Evolutionary conservation across 2,329 filamentous ascomycete species (phyloP).

Genomic region (Acephala macrosclerotiorum): DNA sequence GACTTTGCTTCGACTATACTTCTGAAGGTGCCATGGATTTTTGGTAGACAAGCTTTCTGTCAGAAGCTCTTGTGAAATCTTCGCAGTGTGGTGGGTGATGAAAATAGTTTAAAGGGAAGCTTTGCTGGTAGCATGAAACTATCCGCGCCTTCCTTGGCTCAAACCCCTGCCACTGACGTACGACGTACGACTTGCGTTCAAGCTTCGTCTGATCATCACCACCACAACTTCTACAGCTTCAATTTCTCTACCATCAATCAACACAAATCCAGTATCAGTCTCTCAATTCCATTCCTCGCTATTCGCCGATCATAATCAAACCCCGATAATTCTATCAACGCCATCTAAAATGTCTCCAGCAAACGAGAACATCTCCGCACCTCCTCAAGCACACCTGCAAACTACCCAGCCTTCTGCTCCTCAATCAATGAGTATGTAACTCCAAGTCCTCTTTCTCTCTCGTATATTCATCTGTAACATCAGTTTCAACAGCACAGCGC

Average conservation of each 20-base stretch:
- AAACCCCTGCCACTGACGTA: conserved; percentile 9
- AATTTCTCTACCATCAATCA: not conserved
- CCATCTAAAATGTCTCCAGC: not conserved
- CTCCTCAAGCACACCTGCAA: conserved; percentile 1
- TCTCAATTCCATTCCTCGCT: not conserved
- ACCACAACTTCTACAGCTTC: not conserved
- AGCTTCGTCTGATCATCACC: conserved; percentile 1
- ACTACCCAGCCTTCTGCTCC: not conserved
- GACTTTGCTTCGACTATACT: too few relatives aligned
- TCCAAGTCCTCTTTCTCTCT: not conserved
- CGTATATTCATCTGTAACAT: not conserved
- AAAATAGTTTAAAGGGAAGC: too few relatives aligned
- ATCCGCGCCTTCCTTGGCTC: conserved; percentile 1
- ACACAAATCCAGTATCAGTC: not conserved
- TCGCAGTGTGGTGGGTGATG: too few relatives aligned
- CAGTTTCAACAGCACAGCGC: not conserved
- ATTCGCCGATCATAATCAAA: not conserved
- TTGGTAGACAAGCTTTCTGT: too few relatives aligned
- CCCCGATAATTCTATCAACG: not conserved
- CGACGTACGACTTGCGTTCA: conserved; percentile 1
- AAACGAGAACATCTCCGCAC: not conserved
- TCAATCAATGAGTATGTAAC: conserved; percentile 8
- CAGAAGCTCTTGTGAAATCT: too few relatives aligned
- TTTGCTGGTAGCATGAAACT: not conserved
- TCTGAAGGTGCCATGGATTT: too few relatives aligned